Evolutionary conservation across 352 stramenopile genomes (phyloP), one percentile per base, ranked within the genome.

Genomic region (Phytophthora pluvialis): DNA sequence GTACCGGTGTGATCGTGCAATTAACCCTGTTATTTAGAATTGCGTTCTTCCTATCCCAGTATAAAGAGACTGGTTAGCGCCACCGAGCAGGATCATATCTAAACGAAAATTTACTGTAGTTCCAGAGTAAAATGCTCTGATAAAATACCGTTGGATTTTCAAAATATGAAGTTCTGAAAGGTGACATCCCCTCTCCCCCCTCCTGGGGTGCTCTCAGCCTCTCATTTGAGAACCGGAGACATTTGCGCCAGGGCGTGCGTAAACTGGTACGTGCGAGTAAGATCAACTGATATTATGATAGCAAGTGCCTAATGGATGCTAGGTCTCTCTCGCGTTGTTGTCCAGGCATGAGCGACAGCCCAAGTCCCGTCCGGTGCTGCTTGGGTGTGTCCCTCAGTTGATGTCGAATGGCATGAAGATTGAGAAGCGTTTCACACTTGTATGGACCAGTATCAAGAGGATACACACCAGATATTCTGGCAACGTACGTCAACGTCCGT

Each of bases 361-460:
- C n/a, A n/a, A 13, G 7, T 16, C 21, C 42, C 18, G 10, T 48
- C 38, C 38, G 36, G 15, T 4, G 15, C 38, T 10, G 15, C 38
- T 10, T 43, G 38, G 38, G 38, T 43, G 5, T 43, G 13, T 18
- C 15, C 38, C 9, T 10, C 38, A 25, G 38, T 48, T n/a, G 21
- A 48, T 16, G 42, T 32, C 16, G 40, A 60, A 25, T 51, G 40
- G 52, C 52, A 60, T 15, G 29, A 60, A 9, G n/a, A 10, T n/a
- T 44, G 29, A 40, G 40, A 50, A 4, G 28, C 52, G 0, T 60
- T 51, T 18, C 5, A 15, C 8, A 7, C 6, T 7, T 60, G 51
- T 12, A 10, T 51, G 5, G 10, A 32, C 0, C 26, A 36, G 18
- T 60, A 60, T 9, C 52, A 60, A 12, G n/a, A 8, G 8, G 12